Conservation (phyloP, 2,329 filamentous ascomycete genomes). For the Hypocreales sp. region DNA sequence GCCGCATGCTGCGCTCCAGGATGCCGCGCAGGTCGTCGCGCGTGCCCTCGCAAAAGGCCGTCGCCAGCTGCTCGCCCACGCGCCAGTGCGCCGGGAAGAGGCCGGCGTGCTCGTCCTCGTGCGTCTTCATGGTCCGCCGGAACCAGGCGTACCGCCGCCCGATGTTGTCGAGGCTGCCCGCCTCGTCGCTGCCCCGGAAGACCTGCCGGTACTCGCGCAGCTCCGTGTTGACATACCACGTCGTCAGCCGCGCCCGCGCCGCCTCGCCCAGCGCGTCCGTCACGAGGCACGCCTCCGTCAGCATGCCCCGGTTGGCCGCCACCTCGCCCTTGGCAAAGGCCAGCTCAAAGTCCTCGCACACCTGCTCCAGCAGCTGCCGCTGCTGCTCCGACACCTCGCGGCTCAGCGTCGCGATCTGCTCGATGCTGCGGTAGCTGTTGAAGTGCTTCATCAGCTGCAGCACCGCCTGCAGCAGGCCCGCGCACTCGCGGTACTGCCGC, state of each 20-base stretch:
- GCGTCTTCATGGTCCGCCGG: slow-evolving; percentile 84
- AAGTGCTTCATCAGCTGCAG: slow-evolving; percentile 97
- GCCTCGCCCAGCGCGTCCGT: slow-evolving; percentile 89
- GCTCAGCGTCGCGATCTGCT: slow-evolving; percentile 89
- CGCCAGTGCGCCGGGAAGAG: slow-evolving; percentile 84
- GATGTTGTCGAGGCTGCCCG: slow-evolving; percentile 91
- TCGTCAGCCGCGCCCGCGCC: slow-evolving; percentile 67
- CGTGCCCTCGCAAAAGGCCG: slow-evolving; percentile 89
- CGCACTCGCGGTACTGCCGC: slow-evolving; percentile 87
- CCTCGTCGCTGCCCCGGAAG: slow-evolving; percentile 92
- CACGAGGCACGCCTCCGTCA: slow-evolving; percentile 80
- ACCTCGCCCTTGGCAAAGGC: slow-evolving; percentile 85
- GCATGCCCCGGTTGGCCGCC: slow-evolving; percentile 46
- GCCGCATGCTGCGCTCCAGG: slow-evolving; percentile 72
- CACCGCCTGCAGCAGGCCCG: slow-evolving; percentile 83
- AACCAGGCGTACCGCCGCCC: slow-evolving; percentile 93
- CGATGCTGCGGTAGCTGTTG: slow-evolving; percentile 93
- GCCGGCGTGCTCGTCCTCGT: slow-evolving; percentile 79
- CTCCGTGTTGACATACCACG: slow-evolving; percentile 97
- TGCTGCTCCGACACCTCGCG: slow-evolving; percentile 89
- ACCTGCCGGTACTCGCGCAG: slow-evolving; percentile 90
- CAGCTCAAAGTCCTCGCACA: slow-evolving; percentile 98
- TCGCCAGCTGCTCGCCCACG: slow-evolving; percentile 78
- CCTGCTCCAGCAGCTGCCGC: slow-evolving; percentile 81
- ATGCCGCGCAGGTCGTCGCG: slow-evolving; percentile 92